phyloP scores from a whole-genome alignment of 805 yeast genomes.

The Starmerella asiatica region DNA sequence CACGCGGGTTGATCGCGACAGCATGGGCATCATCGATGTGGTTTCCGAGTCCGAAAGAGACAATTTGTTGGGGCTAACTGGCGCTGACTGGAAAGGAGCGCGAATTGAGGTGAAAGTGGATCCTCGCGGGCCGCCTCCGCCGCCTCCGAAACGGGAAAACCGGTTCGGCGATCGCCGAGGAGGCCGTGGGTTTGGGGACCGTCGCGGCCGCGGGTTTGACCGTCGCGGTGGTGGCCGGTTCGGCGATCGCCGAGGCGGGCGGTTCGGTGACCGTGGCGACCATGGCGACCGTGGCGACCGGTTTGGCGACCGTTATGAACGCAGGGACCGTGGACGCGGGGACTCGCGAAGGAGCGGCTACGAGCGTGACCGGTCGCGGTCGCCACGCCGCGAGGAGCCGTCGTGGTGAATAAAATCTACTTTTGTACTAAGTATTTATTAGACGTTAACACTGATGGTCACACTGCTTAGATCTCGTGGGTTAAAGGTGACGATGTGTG shows the following conservation, averaged over 20 bases:
- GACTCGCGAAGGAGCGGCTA: constrained; percentile 21
- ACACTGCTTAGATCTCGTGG: too few species aligned
- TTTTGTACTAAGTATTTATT: neutral
- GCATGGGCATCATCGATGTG: constrained; percentile 62
- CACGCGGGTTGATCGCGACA: constrained; percentile 29
- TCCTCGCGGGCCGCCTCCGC: constrained; percentile 31
- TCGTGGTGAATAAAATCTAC: constrained; percentile 9
- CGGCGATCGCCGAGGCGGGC: constrained; percentile 19
- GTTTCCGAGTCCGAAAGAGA: constrained; percentile 87
- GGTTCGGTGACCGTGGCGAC: constrained; percentile 17
- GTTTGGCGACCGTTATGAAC: constrained; percentile 12
- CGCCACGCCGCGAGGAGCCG: constrained; percentile 19
- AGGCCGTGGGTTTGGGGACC: constrained; percentile 28
- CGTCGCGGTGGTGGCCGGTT: constrained; percentile 10
- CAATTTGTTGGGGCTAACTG: constrained; percentile 72
- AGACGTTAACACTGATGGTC: too few species aligned
- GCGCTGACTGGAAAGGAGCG: constrained; percentile 54
- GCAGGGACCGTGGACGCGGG: constrained; percentile 9
- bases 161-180: constrained; percentile 32
- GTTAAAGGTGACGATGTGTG: too few species aligned
- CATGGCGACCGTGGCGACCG: constrained; percentile 20
- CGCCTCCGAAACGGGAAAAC: constrained; percentile 28
- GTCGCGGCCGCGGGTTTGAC: constrained; percentile 17
- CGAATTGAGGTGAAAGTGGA: constrained; percentile 63
- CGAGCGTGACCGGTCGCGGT: constrained; percentile 20